These are phyloP conservation scores for Pichia kluyveri DNA, from an alignment of 805 yeast genomes.

Conservation along the genomic window DNA sequence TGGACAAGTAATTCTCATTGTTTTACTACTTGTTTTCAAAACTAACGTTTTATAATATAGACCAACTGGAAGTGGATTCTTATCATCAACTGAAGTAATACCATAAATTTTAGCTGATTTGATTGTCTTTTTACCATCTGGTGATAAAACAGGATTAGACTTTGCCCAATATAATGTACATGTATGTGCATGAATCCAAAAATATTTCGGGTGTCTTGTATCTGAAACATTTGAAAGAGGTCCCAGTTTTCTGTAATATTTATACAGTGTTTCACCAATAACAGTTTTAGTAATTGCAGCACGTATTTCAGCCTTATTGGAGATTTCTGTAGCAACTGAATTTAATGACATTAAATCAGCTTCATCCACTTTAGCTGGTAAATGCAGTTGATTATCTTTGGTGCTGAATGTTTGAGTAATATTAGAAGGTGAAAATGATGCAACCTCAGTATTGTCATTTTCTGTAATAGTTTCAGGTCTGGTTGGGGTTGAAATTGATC, in stretches of 20 bases:
- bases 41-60: slow-evolving; percentile 77
- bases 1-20: slow-evolving; percentile 77
- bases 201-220: slow-evolving; percentile 79
- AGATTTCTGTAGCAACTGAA: slow-evolving; percentile 49
- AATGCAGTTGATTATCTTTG: background rate
- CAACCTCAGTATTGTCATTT: slow-evolving; percentile 5
- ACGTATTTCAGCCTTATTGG: slow-evolving; percentile 64
- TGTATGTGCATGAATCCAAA: slow-evolving; percentile 95
- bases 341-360: slow-evolving; percentile 16
- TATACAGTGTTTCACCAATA: slow-evolving; percentile 83
- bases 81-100: slow-evolving; percentile 74
- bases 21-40: slow-evolving; percentile 52
- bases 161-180: slow-evolving; percentile 85
- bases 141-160: slow-evolving; percentile 65
- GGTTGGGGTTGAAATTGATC: background rate
- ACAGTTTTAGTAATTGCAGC: slow-evolving; percentile 88
- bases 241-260: slow-evolving; percentile 73
- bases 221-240: slow-evolving; percentile 69
- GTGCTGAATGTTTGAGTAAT: slow-evolving; percentile 1
- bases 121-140: slow-evolving; percentile 58
- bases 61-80: slow-evolving; percentile 85
- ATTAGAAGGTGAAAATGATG: slow-evolving; percentile 1
- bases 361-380: background rate
- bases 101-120: slow-evolving; percentile 72
- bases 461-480: slow-evolving; percentile 8